Evolutionary conservation across 148 eudicot species (phyloP).

Genomic region (Chenopodium suecicum): DNA sequence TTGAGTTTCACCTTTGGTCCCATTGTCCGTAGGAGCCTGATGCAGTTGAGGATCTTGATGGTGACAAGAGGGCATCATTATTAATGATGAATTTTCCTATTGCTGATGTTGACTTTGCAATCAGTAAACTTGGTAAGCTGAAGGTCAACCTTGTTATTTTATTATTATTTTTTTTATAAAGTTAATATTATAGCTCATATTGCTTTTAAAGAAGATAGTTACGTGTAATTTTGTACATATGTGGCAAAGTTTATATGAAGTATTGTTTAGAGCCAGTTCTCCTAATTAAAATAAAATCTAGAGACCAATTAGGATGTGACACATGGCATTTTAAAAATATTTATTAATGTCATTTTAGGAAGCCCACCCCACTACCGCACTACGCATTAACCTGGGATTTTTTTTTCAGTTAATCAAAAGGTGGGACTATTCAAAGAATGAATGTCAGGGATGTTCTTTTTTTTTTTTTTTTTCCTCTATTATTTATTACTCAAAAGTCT

Average conservation of each 20-base stretch:
- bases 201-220: no score
- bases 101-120: slow-evolving; percentile 74
- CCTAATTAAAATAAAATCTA: no score
- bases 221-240: no score
- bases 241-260: no score
- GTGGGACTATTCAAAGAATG: background rate
- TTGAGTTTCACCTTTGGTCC: slow-evolving; percentile 8
- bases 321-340: no score
- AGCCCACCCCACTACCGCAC: background rate
- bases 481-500: no score
- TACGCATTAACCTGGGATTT: background rate
- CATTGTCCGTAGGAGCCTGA: slow-evolving; percentile 57
- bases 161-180: background rate
- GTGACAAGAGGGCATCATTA: slow-evolving; percentile 55
- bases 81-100: slow-evolving; percentile 75
- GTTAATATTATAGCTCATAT: background rate
- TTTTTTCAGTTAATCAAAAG: background rate
- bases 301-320: no score
- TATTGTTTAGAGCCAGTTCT: no score
- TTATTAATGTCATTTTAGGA: background rate
- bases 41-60: slow-evolving; percentile 34
- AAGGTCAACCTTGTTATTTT: background rate
- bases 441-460: background rate
- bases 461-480: no score
- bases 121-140: slow-evolving; percentile 74